phyloP scores from a whole-genome alignment of 1,284 basidiomycete species.

The Fistulina hepatica region DNA sequence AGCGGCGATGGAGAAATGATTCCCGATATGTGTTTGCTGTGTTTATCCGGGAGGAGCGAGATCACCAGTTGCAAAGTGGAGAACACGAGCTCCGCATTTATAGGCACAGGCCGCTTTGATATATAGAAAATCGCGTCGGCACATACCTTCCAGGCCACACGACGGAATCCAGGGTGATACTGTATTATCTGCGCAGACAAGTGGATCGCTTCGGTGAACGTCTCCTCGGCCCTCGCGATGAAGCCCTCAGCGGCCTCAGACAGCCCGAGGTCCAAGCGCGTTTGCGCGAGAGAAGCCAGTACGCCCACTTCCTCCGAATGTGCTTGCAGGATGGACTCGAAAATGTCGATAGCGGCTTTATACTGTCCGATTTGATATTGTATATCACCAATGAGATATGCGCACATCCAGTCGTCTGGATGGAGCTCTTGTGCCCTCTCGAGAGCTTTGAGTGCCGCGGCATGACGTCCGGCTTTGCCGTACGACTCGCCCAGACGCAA shows the following conservation, averaged over 20 bases:
- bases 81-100: constrained; percentile 30
- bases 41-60: constrained; percentile 29
- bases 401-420: constrained; percentile 74
- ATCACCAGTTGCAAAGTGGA: constrained; percentile 27
- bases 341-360: constrained; percentile 62
- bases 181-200: constrained; percentile 48
- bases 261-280: constrained; percentile 64
- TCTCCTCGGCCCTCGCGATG: constrained; percentile 60
- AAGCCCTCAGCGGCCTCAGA: constrained; percentile 63
- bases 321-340: constrained; percentile 45
- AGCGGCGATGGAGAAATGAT: constrained; percentile 29
- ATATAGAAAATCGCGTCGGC: constrained; percentile 71
- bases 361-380: constrained; percentile 73
- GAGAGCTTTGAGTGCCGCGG: constrained; percentile 86
- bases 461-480: constrained; percentile 75
- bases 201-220: constrained; percentile 52
- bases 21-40: constrained; percentile 24
- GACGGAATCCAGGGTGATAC: constrained; percentile 50
- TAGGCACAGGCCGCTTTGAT: constrained; percentile 35
- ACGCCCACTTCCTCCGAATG: constrained; percentile 64
- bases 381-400: constrained; percentile 80
- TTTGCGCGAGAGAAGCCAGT: constrained; percentile 63
- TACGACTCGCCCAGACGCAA: constrained; percentile 90
- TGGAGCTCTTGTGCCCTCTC: constrained; percentile 60
- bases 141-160: constrained; percentile 78